Percentiles rank a stretch among this genome's conserved stretches.
phyloP scores from a whole-genome alignment of 2,329 filamentous ascomycete genomes.

The Fusarium anthophilum region DNA sequence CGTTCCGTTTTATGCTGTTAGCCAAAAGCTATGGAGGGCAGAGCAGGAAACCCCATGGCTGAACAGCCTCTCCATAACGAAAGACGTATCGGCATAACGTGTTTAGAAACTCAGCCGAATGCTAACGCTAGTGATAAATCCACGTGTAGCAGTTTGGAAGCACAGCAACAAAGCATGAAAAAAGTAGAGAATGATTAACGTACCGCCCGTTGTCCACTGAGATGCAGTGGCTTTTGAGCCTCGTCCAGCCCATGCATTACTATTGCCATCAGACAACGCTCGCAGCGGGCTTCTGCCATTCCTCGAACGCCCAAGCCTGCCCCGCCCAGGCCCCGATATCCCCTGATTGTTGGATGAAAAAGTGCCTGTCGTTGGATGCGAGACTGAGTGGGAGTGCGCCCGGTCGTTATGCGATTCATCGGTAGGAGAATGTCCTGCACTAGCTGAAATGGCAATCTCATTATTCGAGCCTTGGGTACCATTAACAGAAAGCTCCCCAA shows the following conservation, averaged over 20 bases:
- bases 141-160: neutral
- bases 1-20: constrained; percentile 1
- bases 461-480: constrained; percentile 50
- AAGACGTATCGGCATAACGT: neutral
- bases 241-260: constrained; percentile 64
- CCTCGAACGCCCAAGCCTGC: constrained; percentile 77
- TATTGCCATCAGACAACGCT: constrained; percentile 66
- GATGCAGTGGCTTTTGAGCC: constrained; percentile 57
- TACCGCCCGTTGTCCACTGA: constrained; percentile 58
- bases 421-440: constrained; percentile 29
- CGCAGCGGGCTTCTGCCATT: constrained; percentile 71
- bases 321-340: constrained; percentile 85
- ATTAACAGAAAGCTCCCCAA: constrained; percentile 70
- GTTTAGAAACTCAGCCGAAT: neutral
- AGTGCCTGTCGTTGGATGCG: constrained; percentile 55
- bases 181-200: constrained; percentile 39
- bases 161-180: neutral
- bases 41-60: neutral
- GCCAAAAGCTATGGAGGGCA: neutral
- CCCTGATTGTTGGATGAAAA: constrained; percentile 63
- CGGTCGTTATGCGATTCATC: constrained; percentile 47
- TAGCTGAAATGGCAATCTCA: constrained; percentile 48
- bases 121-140: neutral
- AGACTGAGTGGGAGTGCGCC: constrained; percentile 30
- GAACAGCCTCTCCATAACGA: neutral